Conservation (phyloP, 2,329 filamentous ascomycete species). For the Arthrocladium fulminans region DNA sequence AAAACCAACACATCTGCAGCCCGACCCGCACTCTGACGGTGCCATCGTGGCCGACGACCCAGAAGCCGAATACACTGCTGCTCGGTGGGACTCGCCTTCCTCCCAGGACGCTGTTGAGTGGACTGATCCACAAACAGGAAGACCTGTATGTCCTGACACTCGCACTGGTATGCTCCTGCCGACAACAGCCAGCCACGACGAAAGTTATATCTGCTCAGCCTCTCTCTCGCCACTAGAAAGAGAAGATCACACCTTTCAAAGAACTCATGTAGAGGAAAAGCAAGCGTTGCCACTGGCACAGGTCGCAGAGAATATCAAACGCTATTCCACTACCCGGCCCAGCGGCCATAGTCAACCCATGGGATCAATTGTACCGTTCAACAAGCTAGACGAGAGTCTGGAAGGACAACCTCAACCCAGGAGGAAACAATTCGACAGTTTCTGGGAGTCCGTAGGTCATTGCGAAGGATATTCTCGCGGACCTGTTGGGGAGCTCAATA, state of each 20-base stretch:
- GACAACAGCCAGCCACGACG: background rate
- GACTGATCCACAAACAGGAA: slow-evolving; percentile 51
- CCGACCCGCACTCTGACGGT: background rate
- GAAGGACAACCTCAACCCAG: background rate
- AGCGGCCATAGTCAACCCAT: background rate
- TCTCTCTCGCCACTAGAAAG: background rate
- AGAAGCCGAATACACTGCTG: background rate
- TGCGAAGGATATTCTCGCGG: background rate
- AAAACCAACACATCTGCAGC: too few relatives aligned
- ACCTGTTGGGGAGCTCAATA: background rate
- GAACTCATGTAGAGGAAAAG: background rate
- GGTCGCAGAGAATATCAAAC: slow-evolving; percentile 1
- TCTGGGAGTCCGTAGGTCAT: background rate
- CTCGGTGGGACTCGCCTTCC: background rate
- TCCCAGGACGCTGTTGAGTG: slow-evolving; percentile 33
- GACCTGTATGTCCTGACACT: slow-evolving; percentile 27
- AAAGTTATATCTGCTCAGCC: background rate
- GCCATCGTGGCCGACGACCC: background rate
- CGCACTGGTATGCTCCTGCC: slow-evolving; percentile 29
- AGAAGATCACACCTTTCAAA: background rate
- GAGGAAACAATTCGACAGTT: background rate
- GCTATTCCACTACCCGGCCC: background rate
- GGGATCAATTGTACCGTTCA: background rate
- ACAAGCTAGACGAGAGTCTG: background rate
- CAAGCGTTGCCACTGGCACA: background rate